Percentiles rank a stretch among this genome's conserved stretches.
Evolutionary conservation across 2,329 filamentous ascomycete genomes (phyloP).

Genomic region (Dendryphion nanum): DNA sequence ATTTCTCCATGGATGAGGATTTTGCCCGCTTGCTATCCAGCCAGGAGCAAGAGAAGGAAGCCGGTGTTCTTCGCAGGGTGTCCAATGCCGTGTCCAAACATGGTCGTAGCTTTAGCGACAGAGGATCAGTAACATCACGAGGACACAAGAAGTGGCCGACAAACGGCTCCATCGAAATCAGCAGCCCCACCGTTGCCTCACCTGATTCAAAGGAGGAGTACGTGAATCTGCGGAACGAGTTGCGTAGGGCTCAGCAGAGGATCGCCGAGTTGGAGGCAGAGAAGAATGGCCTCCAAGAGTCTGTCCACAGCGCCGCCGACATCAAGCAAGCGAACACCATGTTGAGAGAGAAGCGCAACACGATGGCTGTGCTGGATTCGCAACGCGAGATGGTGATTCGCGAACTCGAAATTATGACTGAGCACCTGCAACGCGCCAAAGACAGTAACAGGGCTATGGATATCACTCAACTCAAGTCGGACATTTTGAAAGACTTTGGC

Average conservation of each 20-base stretch:
- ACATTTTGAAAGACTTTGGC: conserved; percentile 62
- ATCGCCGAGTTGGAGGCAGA: conserved; percentile 86
- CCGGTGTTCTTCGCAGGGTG: conserved; percentile 72
- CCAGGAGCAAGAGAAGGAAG: conserved; percentile 58
- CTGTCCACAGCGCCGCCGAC: conserved; percentile 57
- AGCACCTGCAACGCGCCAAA: conserved; percentile 84
- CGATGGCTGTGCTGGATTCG: conserved; percentile 89
- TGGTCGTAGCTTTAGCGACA: conserved; percentile 80
- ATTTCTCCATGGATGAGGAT: conserved; percentile 94
- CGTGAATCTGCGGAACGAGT: conserved; percentile 61
- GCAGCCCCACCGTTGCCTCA: conserved; percentile 67
- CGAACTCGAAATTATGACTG: conserved; percentile 84
- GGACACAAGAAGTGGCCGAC: conserved; percentile 41
- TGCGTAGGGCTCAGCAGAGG: conserved; percentile 77
- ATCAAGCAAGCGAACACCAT: conserved; percentile 82
- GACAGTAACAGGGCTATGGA: conserved; percentile 78
- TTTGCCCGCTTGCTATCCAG: conserved; percentile 84
- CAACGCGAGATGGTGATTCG: conserved; percentile 94
- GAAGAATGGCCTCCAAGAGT: conserved; percentile 56
- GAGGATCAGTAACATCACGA: conserved; percentile 38
- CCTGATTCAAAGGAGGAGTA: conserved; percentile 49
- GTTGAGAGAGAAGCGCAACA: conserved; percentile 88
- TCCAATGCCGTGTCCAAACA: conserved; percentile 88
- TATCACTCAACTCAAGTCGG: conserved; percentile 65
- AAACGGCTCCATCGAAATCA: conserved; percentile 54